A percentile compares a stretch with the other conserved stretches of the same genome.
Conservation (phyloP, 23 red algal species). For the Gracilariopsis chorda region DNA sequence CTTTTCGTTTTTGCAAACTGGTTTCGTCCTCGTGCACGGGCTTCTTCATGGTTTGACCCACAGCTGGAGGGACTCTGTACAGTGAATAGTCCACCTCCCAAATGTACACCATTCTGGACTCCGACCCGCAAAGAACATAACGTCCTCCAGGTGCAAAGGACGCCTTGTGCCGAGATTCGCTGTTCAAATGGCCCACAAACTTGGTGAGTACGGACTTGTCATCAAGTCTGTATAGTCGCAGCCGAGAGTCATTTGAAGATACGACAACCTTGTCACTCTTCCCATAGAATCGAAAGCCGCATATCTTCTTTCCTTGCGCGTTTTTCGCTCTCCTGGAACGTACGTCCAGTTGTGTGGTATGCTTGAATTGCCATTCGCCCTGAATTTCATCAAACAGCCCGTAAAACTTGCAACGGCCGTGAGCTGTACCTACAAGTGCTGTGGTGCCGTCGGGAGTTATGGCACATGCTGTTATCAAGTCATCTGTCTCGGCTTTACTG, state of each 20-base stretch:
- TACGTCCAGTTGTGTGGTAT: conserved; percentile 89
- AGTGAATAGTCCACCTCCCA: conserved; percentile 70
- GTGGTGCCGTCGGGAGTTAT: conserved; percentile 92
- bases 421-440: conserved; percentile 75
- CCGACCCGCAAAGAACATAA: conserved; percentile 72
- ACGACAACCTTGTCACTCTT: conserved; percentile 75
- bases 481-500: conserved; percentile 55
- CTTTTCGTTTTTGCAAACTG: conserved; percentile 10
- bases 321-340: conserved; percentile 65
- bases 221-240: conserved; percentile 82
- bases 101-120: conserved; percentile 78
- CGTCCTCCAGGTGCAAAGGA: conserved; percentile 58
- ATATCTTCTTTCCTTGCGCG: conserved; percentile 65
- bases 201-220: conserved; percentile 74
- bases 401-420: conserved; percentile 81
- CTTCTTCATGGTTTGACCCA: background rate
- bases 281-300: conserved; percentile 53
- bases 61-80: background rate
- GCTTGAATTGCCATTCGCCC: conserved; percentile 82
- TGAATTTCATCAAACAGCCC: conserved; percentile 77
- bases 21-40: conserved; percentile 16
- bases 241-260: conserved; percentile 82
- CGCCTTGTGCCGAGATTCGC: conserved; percentile 62
- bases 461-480: conserved; percentile 73
- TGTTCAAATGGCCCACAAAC: conserved; percentile 75